A percentile compares a stretch with the other conserved stretches of the same genome.
Evolutionary conservation across 352 stramenopile genomes (phyloP).

Genomic region (Lagenidium sp.): DNA sequence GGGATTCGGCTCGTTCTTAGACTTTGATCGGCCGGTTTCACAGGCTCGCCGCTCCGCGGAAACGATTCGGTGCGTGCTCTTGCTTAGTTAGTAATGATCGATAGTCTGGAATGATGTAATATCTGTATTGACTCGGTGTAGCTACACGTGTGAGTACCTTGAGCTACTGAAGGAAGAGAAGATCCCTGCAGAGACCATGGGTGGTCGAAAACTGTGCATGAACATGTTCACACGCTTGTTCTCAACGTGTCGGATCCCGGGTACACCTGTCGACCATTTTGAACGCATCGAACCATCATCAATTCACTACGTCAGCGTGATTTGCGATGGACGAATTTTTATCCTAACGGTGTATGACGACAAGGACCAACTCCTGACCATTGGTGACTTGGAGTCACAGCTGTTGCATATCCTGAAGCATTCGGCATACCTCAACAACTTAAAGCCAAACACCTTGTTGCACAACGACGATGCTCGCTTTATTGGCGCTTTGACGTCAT

Average conservation of each 20-base stretch:
- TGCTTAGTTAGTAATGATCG: too few species aligned
- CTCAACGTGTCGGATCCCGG: constrained; percentile 87
- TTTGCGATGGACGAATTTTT: constrained; percentile 48
- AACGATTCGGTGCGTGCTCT: constrained; percentile 28
- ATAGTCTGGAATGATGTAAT: too few species aligned
- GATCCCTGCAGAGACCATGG: constrained; percentile 83
- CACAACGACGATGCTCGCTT: constrained; percentile 20
- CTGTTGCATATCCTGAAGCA: constrained; percentile 42
- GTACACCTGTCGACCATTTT: constrained; percentile 33
- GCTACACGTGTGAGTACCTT: constrained; percentile 79
- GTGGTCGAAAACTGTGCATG: constrained; percentile 83
- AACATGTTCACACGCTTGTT: constrained; percentile 85
- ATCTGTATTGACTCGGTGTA: constrained; percentile 1
- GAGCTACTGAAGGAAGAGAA: constrained; percentile 76
- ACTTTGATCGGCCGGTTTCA: constrained; percentile 63
- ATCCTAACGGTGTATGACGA: constrained; percentile 37
- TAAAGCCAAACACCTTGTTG: constrained; percentile 13
- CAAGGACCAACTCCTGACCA: constrained; percentile 33
- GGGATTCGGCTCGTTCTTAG: constrained; percentile 92
- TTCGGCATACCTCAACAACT: constrained; percentile 25
- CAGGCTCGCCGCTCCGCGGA: constrained; percentile 45
- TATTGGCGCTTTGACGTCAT: constrained; percentile 84
- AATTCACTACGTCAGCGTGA: constrained; percentile 35
- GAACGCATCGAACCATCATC: constrained; percentile 25
- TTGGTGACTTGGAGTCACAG: constrained; percentile 54